These are phyloP conservation scores for Auxenochlorella pyrenoidosa DNA, from an alignment of 139 green algal genomes.

Conservation along the genomic window DNA sequence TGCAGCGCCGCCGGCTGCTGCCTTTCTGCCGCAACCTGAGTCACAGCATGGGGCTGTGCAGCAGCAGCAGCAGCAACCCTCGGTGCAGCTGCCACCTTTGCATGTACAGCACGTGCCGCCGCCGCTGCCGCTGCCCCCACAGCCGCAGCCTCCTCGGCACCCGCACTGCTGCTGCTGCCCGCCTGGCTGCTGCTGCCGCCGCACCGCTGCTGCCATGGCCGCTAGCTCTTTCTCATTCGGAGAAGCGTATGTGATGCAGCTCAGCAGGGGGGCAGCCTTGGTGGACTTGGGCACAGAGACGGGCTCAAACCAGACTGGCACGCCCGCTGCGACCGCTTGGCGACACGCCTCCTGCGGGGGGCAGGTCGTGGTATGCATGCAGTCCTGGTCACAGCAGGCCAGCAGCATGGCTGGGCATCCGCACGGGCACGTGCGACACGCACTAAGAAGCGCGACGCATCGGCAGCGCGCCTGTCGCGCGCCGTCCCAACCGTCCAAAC, in stretches of 20 bases:
- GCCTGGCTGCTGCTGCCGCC: neutral
- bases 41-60: neutral
- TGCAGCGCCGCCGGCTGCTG: neutral
- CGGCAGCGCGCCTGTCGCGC: neutral
- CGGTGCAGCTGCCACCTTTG: neutral
- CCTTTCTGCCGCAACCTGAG: neutral
- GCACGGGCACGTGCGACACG: no score
- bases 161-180: neutral
- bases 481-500: no score
- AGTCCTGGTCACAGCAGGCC: neutral
- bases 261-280: constrained; percentile 42
- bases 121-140: neutral
- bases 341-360: constrained; percentile 45
- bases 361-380: no score
- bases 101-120: neutral
- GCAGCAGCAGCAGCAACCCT: neutral
- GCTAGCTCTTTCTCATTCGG: constrained; percentile 69
- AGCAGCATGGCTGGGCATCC: no score
- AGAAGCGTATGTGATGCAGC: constrained; percentile 51
- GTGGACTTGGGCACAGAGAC: constrained; percentile 72
- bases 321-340: constrained; percentile 41
- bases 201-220: constrained; percentile 56
- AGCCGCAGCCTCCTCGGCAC: no score
- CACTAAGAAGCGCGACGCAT: no score
- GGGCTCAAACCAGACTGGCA: constrained; percentile 73